phyloP scores from a whole-genome alignment of 176 grass and related monocot genomes.

The Paspalum notatum region DNA sequence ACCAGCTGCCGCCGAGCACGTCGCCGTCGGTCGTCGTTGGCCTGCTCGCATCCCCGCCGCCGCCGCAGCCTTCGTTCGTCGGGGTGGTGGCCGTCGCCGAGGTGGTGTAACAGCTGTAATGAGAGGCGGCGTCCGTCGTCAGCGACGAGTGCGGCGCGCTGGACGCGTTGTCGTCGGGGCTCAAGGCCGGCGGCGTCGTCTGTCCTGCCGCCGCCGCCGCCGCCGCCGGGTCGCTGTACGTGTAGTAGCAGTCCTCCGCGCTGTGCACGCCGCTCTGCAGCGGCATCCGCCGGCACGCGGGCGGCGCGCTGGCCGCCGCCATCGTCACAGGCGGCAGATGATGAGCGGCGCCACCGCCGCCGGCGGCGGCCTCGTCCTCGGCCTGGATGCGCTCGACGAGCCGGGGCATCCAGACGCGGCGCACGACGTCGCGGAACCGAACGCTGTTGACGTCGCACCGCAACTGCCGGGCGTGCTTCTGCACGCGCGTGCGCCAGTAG shows the following conservation, averaged over 20 bases:
- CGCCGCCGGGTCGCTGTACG: slow-evolving; percentile 17
- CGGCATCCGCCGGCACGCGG: neutral
- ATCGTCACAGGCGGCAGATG: neutral
- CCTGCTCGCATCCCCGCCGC: neutral
- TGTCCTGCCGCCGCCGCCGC: no score
- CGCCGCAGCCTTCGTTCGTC: neutral
- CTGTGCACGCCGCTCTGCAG: neutral
- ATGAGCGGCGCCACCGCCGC: neutral
- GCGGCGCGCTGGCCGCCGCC: slow-evolving; percentile 37
- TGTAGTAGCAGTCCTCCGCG: neutral
- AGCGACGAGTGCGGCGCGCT: slow-evolving; percentile 43
- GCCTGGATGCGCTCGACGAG: slow-evolving; percentile 77
- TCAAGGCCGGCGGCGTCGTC: slow-evolving; percentile 33
- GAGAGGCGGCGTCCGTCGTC: slow-evolving; percentile 25
- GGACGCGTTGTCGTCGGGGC: slow-evolving; percentile 56
- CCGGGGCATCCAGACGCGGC: slow-evolving; percentile 76
- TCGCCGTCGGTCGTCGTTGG: neutral
- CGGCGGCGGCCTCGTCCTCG: neutral
- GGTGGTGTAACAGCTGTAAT: slow-evolving; percentile 1
- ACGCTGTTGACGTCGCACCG: slow-evolving; percentile 85
- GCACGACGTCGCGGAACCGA: slow-evolving; percentile 76
- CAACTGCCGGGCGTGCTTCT: slow-evolving; percentile 89
- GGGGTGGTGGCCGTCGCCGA: neutral
- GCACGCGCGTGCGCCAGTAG: slow-evolving; percentile 94
- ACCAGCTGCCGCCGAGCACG: slow-evolving; percentile 51